Conservation (phyloP, 768 basidiomycete species). For the Psilocybe cubensis region DNA sequence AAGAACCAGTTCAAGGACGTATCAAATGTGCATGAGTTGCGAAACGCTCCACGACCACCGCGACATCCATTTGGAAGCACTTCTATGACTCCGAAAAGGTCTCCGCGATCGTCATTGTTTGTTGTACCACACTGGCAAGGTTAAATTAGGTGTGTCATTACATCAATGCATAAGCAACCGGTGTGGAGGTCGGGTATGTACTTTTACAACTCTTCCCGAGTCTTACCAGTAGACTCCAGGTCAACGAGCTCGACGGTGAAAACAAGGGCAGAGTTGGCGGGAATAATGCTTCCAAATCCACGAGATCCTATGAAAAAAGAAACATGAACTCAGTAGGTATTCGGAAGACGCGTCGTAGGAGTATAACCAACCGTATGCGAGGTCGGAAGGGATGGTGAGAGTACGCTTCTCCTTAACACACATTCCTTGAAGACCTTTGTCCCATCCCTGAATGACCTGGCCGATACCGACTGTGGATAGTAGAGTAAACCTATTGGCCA, state of each 20-base stretch:
- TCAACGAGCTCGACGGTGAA: conserved; percentile 87
- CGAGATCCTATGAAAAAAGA: conserved; percentile 53
- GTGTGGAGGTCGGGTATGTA: neutral
- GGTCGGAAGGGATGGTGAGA: conserved; percentile 78
- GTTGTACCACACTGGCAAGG: neutral
- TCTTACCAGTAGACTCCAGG: conserved; percentile 45
- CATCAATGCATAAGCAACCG: neutral
- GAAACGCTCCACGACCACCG: no score
- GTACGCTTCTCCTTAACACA: conserved; percentile 88
- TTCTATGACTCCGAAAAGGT: no score
- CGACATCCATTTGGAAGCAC: no score
- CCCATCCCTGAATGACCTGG: conserved; percentile 88
- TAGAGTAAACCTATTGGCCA: neutral
- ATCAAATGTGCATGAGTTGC: no score
- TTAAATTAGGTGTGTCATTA: neutral
- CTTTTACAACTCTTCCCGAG: conserved; percentile 58
- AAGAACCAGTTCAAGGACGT: no score
- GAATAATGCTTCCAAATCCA: conserved; percentile 80
- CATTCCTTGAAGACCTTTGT: conserved; percentile 82
- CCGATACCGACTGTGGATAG: conserved; percentile 64
- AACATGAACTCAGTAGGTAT: neutral
- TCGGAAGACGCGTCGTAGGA: neutral
- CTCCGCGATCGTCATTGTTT: no score
- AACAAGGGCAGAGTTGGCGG: conserved; percentile 76
- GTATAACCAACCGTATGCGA: conserved; percentile 76